Evolutionary conservation across 2,329 filamentous ascomycete genomes (phyloP).

Genomic region (Zopfia rhizophila): DNA sequence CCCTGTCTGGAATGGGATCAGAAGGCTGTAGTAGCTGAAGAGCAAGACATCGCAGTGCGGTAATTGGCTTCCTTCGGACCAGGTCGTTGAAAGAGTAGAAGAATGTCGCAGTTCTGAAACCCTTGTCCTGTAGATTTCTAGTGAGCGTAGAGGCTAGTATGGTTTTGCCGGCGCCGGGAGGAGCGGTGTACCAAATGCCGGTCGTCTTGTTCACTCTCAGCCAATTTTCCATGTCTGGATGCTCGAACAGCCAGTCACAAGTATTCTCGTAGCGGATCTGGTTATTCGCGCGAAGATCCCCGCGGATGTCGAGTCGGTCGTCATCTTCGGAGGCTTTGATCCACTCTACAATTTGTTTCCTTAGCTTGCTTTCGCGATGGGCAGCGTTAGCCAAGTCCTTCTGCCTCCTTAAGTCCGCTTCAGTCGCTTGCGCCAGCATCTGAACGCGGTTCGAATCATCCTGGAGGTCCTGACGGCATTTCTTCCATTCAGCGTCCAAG

Average conservation of each 20-base stretch:
- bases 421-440: conserved; percentile 11
- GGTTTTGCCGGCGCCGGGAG: conserved; percentile 12
- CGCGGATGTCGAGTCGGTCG: conserved; percentile 11
- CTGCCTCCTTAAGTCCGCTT: conserved; percentile 10
- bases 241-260: conserved; percentile 14
- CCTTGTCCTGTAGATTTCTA: conserved; percentile 6
- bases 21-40: conserved; percentile 14
- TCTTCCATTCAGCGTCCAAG: conserved; percentile 11
- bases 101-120: conserved; percentile 8
- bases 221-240: conserved; percentile 10
- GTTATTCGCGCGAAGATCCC: conserved; percentile 1
- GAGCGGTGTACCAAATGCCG: conserved; percentile 11
- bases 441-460: conserved; percentile 9
- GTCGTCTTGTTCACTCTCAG: conserved; percentile 3
- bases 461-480: conserved; percentile 7
- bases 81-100: conserved; percentile 23
- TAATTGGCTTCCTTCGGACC: conserved; percentile 14
- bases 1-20: conserved; percentile 17
- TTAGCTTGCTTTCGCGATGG: conserved; percentile 5
- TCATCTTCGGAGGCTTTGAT: conserved; percentile 14
- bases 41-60: conserved; percentile 16
- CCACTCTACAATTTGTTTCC: conserved; percentile 10
- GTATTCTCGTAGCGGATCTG: conserved; percentile 10
- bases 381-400: conserved; percentile 3
- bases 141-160: conserved; percentile 4